Conservation (phyloP, 2,329 filamentous ascomycete species). For the Trichoderma arundinaceum region DNA sequence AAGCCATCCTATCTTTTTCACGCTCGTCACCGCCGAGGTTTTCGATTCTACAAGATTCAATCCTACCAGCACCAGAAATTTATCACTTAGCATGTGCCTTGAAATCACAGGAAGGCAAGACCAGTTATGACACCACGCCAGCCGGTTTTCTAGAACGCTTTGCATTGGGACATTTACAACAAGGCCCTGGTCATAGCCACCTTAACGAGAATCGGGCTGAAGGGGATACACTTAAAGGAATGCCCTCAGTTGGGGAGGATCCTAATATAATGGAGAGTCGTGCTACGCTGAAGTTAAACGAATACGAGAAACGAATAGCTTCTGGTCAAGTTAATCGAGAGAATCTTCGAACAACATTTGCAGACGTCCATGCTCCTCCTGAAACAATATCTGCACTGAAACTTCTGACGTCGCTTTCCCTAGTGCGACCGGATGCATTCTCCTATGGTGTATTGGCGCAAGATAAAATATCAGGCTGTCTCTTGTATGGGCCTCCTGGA, state of each 20-base stretch:
- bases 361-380: conserved; percentile 79
- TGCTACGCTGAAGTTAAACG: conserved; percentile 60
- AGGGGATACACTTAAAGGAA: conserved; percentile 35
- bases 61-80: conserved; percentile 49
- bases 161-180: conserved; percentile 43
- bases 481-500: conserved; percentile 87
- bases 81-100: conserved; percentile 48
- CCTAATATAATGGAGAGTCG: conserved; percentile 38
- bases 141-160: conserved; percentile 42
- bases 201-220: conserved; percentile 41
- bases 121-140: conserved; percentile 34
- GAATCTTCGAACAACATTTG: conserved; percentile 85
- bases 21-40: conserved; percentile 38
- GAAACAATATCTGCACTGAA: conserved; percentile 88
- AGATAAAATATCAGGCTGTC: conserved; percentile 87
- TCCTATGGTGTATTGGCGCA: conserved; percentile 90
- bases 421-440: conserved; percentile 92
- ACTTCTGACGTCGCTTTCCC: conserved; percentile 83
- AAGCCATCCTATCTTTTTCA: conserved; percentile 39
- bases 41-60: conserved; percentile 43
- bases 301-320: conserved; percentile 82
- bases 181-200: conserved; percentile 42
- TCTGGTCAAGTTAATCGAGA: conserved; percentile 80
- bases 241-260: conserved; percentile 42
- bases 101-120: conserved; percentile 38